phyloP scores from a whole-genome alignment of 2,329 filamentous ascomycete genomes.

The Claviceps cyperi region DNA sequence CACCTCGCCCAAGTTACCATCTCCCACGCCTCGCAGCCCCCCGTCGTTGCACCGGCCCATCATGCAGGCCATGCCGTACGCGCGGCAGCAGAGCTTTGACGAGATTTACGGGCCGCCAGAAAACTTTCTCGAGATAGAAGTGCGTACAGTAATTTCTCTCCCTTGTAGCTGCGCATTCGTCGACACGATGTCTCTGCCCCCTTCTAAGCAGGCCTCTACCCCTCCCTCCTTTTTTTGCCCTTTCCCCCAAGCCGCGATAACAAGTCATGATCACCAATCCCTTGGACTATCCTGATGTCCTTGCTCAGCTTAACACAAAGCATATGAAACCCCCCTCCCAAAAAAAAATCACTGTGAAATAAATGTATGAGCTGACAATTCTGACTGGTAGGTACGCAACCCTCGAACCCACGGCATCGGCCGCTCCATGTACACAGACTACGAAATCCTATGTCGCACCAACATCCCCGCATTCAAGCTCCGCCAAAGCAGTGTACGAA shows the following conservation, averaged over 20 bases:
- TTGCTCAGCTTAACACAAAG: background rate
- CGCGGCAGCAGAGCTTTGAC: slow-evolving; percentile 88
- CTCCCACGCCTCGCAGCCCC: slow-evolving; percentile 18
- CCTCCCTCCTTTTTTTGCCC: background rate
- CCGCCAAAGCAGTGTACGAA: slow-evolving; percentile 71
- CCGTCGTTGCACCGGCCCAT: slow-evolving; percentile 32
- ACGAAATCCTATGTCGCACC: slow-evolving; percentile 93
- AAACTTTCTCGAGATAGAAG: slow-evolving; percentile 98
- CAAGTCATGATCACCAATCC: background rate
- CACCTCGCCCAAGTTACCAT: slow-evolving; percentile 2
- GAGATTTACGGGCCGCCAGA: slow-evolving; percentile 98
- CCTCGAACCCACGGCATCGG: slow-evolving; percentile 90
- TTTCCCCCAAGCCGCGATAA: background rate
- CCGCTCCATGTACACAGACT: slow-evolving; percentile 95
- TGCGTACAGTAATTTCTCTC: slow-evolving; percentile 22
- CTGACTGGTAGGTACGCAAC: slow-evolving; percentile 59
- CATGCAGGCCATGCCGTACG: slow-evolving; percentile 54
- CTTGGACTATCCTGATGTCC: background rate
- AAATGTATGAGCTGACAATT: too few relatives aligned
- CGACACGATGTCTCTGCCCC: background rate
- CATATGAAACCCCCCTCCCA: background rate
- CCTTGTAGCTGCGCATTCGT: background rate
- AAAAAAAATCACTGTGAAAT: background rate
- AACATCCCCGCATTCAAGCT: slow-evolving; percentile 99
- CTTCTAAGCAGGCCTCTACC: background rate